Evolutionary conservation across 176 grass and related monocot species (phyloP), one percentile per base, ranked within the genome.

Genomic region (Carex kokanica): DNA sequence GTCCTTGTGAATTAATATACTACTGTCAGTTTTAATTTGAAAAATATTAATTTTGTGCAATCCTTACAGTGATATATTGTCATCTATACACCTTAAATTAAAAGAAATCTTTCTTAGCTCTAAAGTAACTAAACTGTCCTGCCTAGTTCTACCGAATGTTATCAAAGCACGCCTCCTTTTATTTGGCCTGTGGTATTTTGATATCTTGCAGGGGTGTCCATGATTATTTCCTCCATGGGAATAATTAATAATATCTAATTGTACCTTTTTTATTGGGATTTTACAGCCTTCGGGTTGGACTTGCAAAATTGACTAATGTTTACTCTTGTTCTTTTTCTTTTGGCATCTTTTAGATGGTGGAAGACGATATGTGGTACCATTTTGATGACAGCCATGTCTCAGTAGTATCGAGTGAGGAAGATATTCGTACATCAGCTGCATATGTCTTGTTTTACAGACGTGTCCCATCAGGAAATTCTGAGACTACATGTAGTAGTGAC

Each of bases 341-440:
- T 87, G 73, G 60, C 9, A 40, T 75, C 36, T 57, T 73, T 67
- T 88, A 99, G 97, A 73, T 92, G 72, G 89, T 88, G 43, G 91
- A 93, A 88, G 93, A 96, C 70, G 83, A 99, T 47, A 92, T 69
- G 11, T 99, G 97, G 97, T 96, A 93, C 70, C 93, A 99, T 85
- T 99, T 99, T 83, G 97, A 99, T 84, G 97, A 99, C 60, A 96
- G 97, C 65, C 91, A 95, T 47, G 97, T 99, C 32, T 99, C 93
- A 16, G 56, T 84, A 7, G 89, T 93, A 65, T 63, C 43, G 21
- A 90, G 70, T 0, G 97, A 99, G 85, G 89, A 95, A 62, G 93
- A 95, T 52, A 87, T 93, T 58, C 93, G 78, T 56, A 95, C 91
- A 51, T 89, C 93, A 54, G 89, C 97, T 64, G 97, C 91, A 61